A percentile compares a stretch with the other conserved stretches of the same genome.
phyloP scores from a whole-genome alignment of 2,329 filamentous ascomycete species.

The Ceratocystis variospora region DNA sequence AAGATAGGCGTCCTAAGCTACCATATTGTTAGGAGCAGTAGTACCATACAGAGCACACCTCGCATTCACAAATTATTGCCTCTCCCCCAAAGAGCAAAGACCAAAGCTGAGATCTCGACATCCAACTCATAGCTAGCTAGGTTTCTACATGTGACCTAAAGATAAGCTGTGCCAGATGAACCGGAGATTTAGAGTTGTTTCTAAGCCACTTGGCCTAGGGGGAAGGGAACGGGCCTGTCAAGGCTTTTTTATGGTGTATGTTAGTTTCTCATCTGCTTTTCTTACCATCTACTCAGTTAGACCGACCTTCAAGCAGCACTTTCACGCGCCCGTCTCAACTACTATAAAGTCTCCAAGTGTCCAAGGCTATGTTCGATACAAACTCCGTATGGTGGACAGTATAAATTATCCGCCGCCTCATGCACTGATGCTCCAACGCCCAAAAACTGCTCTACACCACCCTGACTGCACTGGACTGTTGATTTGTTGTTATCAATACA shows the following conservation, averaged over 20 bases:
- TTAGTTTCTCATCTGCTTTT: not conserved
- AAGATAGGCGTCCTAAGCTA: not conserved
- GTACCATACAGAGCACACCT: too few species aligned
- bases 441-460: too few species aligned
- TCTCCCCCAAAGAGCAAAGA: too few species aligned
- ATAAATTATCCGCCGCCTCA: not conserved
- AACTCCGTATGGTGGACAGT: not conserved
- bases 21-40: too few species aligned
- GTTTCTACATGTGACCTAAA: not conserved
- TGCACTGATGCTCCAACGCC: too few species aligned
- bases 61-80: too few species aligned
- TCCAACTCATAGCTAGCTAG: not conserved
- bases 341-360: not conserved
- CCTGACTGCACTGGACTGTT: too few species aligned
- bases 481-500: too few species aligned
- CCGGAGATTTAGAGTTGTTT: slow-evolving; percentile 4
- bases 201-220: not conserved
- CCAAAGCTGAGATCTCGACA: not conserved
- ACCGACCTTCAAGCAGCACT: not conserved
- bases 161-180: not conserved
- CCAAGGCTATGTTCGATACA: not conserved
- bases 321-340: not conserved
- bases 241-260: not conserved
- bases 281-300: too few species aligned
- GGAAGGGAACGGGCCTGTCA: not conserved